Conservation (phyloP, 2,329 filamentous ascomycete genomes). For the Alternaria brassicae region DNA sequence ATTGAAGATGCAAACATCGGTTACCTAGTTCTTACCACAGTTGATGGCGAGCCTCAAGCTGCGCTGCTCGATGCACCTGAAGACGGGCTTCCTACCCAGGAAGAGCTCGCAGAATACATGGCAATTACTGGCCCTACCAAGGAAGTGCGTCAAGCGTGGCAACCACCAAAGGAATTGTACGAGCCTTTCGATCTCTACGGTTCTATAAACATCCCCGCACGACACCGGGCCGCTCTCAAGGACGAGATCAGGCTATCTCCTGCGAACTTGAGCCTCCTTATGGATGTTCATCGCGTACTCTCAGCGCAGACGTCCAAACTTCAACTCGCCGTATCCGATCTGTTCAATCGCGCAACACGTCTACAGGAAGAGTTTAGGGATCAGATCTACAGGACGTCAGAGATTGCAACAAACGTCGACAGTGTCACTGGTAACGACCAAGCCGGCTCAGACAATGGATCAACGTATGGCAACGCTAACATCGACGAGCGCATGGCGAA, state of each 20-base stretch:
- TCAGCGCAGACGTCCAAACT: constrained; percentile 73
- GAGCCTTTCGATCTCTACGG: constrained; percentile 63
- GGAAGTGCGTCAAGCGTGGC: constrained; percentile 71
- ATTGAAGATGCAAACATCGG: constrained; percentile 65
- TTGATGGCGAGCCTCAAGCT: constrained; percentile 58
- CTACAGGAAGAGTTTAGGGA: constrained; percentile 71
- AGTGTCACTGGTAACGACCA: constrained; percentile 67
- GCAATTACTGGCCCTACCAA: constrained; percentile 21
- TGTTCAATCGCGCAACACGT: constrained; percentile 74
- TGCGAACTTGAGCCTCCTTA: constrained; percentile 73
- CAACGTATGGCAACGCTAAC: constrained; percentile 60
- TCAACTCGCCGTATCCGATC: constrained; percentile 72
- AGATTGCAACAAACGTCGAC: constrained; percentile 72
- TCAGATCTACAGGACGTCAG: constrained; percentile 71
- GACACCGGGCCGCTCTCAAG: constrained; percentile 67
- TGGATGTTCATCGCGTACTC: constrained; percentile 74
- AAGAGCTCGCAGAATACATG: constrained; percentile 39
- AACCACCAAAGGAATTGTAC: constrained; percentile 67
- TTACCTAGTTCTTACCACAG: constrained; percentile 62
- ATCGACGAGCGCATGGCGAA: constrained; percentile 66
- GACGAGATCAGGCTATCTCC: constrained; percentile 75
- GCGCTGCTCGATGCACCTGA: constrained; percentile 60
- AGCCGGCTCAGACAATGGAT: constrained; percentile 51
- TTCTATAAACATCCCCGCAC: constrained; percentile 66
- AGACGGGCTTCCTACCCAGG: constrained; percentile 34